Conservation (phyloP, 2,329 filamentous ascomycete species). For the Rhinocladiella similis region DNA sequence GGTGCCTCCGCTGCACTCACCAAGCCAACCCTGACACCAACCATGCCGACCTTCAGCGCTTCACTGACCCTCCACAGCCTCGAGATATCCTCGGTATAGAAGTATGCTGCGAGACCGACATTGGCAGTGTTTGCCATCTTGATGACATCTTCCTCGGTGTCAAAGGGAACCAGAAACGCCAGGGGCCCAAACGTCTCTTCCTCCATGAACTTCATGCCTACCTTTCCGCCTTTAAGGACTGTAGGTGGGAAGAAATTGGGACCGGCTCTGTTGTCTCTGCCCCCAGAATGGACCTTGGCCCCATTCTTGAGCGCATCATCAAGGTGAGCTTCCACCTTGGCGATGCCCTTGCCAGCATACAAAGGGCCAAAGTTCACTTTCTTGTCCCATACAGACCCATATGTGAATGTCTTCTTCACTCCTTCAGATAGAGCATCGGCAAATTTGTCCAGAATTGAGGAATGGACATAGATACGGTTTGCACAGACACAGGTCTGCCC, state of each 20-base stretch:
- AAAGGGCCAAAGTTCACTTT: conserved; percentile 81
- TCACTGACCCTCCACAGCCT: conserved; percentile 15
- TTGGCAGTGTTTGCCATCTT: conserved; percentile 33
- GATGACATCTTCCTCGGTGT: conserved; percentile 36
- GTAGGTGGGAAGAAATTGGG: conserved; percentile 86
- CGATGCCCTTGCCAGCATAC: conserved; percentile 72
- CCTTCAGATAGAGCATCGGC: conserved; percentile 66
- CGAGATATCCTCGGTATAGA: conserved; percentile 22
- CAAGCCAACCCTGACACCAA: conserved; percentile 33
- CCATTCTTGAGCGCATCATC: conserved; percentile 78
- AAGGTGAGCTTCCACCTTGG: conserved; percentile 74
- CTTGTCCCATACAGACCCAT: conserved; percentile 73
- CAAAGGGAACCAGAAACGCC: conserved; percentile 62
- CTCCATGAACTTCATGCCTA: conserved; percentile 82
- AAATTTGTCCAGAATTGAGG: conserved; percentile 80
- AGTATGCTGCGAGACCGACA: conserved; percentile 32
- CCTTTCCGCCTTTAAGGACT: conserved; percentile 71
- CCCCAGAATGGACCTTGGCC: conserved; percentile 62
- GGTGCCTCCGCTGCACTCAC: conserved; percentile 34
- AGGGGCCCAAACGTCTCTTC: conserved; percentile 93
- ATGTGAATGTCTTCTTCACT: conserved; percentile 71
- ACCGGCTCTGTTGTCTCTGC: conserved; percentile 42
- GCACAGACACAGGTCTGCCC: conserved; percentile 92
- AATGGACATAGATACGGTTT: conserved; percentile 84
- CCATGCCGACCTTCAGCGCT: conserved; percentile 24